Base-by-base conservation (phyloP, 2,329 filamentous ascomycete species). In the Graphium sp. region DNA sequence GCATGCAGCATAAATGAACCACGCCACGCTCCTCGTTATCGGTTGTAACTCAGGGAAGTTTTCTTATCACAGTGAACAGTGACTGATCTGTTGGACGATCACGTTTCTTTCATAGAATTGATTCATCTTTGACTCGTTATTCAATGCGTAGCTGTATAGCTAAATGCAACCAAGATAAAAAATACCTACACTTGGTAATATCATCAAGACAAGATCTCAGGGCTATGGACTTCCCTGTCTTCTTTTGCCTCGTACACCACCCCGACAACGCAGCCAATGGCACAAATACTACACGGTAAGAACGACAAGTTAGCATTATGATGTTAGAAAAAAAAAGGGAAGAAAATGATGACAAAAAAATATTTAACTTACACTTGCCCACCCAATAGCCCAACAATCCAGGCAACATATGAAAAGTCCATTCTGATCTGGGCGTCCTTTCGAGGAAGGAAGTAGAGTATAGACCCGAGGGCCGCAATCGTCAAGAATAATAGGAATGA, bases 81-180 rank as follows among this genome's bases (percentile, higher is more conserved):
- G n/a, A n/a, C n/a, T n/a, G n/a, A n/a, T n/a, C n/a, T n/a, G n/a
- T n/a, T n/a, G n/a, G n/a, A n/a, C n/a, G n/a, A n/a, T n/a, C n/a
- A n/a, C n/a, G n/a, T n/a, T n/a, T n/a, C n/a, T n/a, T n/a, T n/a
- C n/a, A n/a, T n/a, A n/a, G n/a, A n/a, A n/a, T n/a, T n/a, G n/a
- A n/a, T n/a, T n/a, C n/a, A n/a, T n/a, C n/a, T n/a, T n/a, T n/a
- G n/a, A n/a, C n/a, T n/a, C n/a, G n/a, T n/a, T n/a, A n/a, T n/a
- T n/a, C n/a, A n/a, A n/a, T n/a, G n/a, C n/a, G n/a, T n/a, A n/a
- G n/a, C n/a, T n/a, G n/a, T n/a, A n/a, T n/a, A n/a, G n/a, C n/a
- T n/a, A n/a, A n/a, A 32, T 35, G 34, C 19, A 35, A 34, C 28
- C 33, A 46, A 42, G 41, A 20, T 18, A 24, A 14, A 21, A 35